These are phyloP conservation scores for Dentipellis sp. DNA, from an alignment of 768 basidiomycete genomes.

Conservation along the genomic window DNA sequence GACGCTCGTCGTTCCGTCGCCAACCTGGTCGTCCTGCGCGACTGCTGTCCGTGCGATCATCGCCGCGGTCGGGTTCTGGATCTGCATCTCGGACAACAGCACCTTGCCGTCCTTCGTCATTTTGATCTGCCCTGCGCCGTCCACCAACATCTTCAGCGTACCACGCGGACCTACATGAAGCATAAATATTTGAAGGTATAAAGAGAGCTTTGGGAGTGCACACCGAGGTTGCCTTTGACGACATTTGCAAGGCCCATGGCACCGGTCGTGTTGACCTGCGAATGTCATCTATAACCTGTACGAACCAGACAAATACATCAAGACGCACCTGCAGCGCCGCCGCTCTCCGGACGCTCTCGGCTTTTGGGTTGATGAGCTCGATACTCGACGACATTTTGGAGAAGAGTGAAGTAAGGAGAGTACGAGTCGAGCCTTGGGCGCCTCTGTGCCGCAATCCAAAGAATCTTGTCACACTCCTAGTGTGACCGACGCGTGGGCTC, in stretches of 20 bases:
- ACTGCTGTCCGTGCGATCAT: conserved; percentile 99
- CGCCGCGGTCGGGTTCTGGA: conserved; percentile 97
- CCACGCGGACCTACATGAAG: conserved; percentile 79
- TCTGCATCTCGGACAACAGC: conserved; percentile 98
- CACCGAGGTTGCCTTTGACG: conserved; percentile 95
- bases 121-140: conserved; percentile 97
- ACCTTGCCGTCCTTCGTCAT: conserved; percentile 99
- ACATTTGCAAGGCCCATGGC: conserved; percentile 97
- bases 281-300: conserved; percentile 14
- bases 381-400: conserved; percentile 46
- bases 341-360: conserved; percentile 84
- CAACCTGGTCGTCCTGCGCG: conserved; percentile 98
- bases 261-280: conserved; percentile 82
- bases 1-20: conserved; percentile 97
- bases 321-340: conserved; percentile 80
- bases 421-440: not conserved
- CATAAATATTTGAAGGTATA: conserved; percentile 5
- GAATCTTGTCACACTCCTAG: not conserved
- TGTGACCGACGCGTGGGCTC: conserved; percentile 1
- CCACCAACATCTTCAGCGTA: conserved; percentile 98
- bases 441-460: not conserved
- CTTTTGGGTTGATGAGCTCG: conserved; percentile 95
- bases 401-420: not conserved
- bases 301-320: conserved; percentile 11
- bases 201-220: conserved; percentile 15